Percentiles rank a stretch among this genome's conserved stretches.
These are phyloP conservation scores for Cornus florida DNA, from an alignment of 148 eudicot species.

Conservation along the genomic window DNA sequence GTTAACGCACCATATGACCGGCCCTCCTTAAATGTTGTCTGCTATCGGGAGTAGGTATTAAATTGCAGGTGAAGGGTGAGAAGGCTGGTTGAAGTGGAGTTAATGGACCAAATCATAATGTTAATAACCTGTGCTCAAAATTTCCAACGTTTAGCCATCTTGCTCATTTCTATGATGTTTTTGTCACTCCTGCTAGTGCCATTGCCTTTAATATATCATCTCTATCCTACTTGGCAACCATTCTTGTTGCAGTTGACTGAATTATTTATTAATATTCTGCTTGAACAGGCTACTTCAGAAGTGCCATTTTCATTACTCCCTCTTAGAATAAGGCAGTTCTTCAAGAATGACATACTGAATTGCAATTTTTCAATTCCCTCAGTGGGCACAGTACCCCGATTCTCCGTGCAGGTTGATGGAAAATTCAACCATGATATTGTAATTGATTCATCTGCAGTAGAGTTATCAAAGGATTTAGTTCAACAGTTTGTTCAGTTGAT, in stretches of 20 bases:
- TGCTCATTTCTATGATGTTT: background rate
- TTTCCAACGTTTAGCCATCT: constrained; percentile 1
- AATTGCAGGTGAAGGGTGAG: no score
- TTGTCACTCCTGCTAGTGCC: background rate
- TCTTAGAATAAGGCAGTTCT: constrained; percentile 54
- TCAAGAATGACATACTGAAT: constrained; percentile 37
- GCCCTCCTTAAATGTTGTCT: no score
- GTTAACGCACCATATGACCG: no score
- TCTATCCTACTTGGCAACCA: background rate
- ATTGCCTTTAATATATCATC: constrained; percentile 4
- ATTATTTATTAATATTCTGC: constrained; percentile 9
- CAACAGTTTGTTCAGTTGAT: constrained; percentile 70
- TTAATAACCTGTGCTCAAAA: background rate
- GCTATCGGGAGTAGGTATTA: no score
- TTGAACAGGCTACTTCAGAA: constrained; percentile 83
- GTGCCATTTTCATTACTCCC: constrained; percentile 65
- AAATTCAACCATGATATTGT: constrained; percentile 49
- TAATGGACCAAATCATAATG: background rate
- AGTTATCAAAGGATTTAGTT: constrained; percentile 58
- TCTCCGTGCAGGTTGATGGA: constrained; percentile 58
- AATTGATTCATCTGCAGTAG: constrained; percentile 53
- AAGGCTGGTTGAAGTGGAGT: background rate
- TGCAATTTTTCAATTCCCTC: constrained; percentile 33
- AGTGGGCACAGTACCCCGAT: constrained; percentile 47
- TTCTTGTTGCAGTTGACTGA: constrained; percentile 11